Evolutionary conservation across 1,284 basidiomycete species (phyloP), one percentile per base, ranked within the genome.

Genomic region (Cutaneotrichosporon sp.): DNA sequence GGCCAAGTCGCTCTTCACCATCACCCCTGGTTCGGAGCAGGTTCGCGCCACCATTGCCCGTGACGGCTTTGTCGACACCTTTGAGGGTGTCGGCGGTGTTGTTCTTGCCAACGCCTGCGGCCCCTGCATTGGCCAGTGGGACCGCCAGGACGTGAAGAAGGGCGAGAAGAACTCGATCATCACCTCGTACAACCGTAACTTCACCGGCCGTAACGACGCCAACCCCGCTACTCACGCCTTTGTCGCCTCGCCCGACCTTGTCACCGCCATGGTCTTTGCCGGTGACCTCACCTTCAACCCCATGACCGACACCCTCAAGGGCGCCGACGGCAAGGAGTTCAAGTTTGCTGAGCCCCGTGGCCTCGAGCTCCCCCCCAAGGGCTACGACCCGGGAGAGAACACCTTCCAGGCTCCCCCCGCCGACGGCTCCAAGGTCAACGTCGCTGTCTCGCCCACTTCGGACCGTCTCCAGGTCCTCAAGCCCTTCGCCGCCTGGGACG

Each of bases 101-200:
- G 96, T 99, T 14, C 84, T 99, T 36, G 96, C 97, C 14, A 99
- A 99, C 79, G 97, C 97, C 1, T 99, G 97, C 73, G 97, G 97
- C 60, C 97, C 97, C 36, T 99, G 97, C 79, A 99, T 99, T 72
- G 97, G 97, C 49, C 97, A 98, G 82, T 99, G 97, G 97, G 94
- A 98, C 80, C 88, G 97, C 51, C 88, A 90, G 61, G 94, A 95
- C 70, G 34, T 36, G 8, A 88, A 89, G 74, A 87, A 92, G 77
- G 89, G 87, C 62, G 90, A 97, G 81, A 91, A 97, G 76, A 99
- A 99, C 76, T 91, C 94, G 30, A 99, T 99, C 72, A 81, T 99
- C 59, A 97, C 97, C 4, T 97, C 93, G 51, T 99, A 98, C 85
- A 99, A 99, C 82, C 88, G 86, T 42, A 92, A 99, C 83, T 99